Conservation (phyloP, 1,284 basidiomycete species). For the Heterobasidion irregulare region DNA sequence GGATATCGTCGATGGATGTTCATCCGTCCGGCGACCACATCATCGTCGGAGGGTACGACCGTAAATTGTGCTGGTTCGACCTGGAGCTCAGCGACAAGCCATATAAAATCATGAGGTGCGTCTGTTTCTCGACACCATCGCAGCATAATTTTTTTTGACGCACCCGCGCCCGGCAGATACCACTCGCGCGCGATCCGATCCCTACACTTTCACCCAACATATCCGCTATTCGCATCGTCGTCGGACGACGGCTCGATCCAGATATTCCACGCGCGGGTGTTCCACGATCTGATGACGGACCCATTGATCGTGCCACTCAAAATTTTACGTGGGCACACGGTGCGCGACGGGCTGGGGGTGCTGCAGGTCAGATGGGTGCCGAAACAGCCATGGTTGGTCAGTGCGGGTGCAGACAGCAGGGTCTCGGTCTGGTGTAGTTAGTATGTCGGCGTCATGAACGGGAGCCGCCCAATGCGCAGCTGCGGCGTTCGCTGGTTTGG, state of each 20-base stretch:
- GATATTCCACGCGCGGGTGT: constrained; percentile 94
- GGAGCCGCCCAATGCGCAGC: too few species aligned
- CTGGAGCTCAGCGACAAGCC: constrained; percentile 93
- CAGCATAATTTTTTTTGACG: background rate
- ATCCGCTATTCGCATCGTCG: constrained; percentile 92
- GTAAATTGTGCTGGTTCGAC: constrained; percentile 98
- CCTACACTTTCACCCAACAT: constrained; percentile 87
- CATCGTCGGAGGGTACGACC: constrained; percentile 96
- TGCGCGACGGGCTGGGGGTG: constrained; percentile 85
- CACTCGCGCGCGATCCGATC: constrained; percentile 90
- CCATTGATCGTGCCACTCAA: constrained; percentile 96
- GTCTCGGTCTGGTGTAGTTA: constrained; percentile 84
- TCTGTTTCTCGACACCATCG: constrained; percentile 1
- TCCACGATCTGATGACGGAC: constrained; percentile 91
- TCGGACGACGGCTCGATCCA: constrained; percentile 97
- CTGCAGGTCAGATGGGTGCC: constrained; percentile 87
- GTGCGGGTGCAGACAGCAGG: constrained; percentile 88
- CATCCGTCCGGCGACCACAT: constrained; percentile 95
- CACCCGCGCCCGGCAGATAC: constrained; percentile 39
- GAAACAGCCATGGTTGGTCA: constrained; percentile 89
- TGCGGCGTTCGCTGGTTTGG: too few species aligned
- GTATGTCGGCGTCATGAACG: background rate
- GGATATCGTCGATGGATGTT: constrained; percentile 96
- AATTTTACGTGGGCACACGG: constrained; percentile 84
- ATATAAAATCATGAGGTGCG: constrained; percentile 87